Base-by-base conservation (phyloP, 1,139 yeast species). In the Sugiyamaella grinbergsii region DNA sequence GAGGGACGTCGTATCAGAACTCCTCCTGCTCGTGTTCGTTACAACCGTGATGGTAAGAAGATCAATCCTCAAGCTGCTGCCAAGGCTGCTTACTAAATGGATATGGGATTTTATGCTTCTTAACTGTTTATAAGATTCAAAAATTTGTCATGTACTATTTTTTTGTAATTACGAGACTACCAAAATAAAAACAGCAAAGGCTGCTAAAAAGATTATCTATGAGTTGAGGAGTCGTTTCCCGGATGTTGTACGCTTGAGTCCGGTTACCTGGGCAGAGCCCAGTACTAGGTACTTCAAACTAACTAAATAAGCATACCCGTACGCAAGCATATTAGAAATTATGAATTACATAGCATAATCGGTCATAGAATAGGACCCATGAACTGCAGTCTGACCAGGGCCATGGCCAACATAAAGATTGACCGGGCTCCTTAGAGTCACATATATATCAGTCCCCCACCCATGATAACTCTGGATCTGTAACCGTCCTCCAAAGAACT, bases 21-120 rank as follows among this genome's bases (percentile, higher is more conserved):
- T 76, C 98, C 98, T 65, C 99, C 99, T 71, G 93, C 85, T 74
- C 91, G 99, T 80, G 96, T 86, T 80, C 91, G 98, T 82, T 93
- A 86, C 90, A 87, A 83, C 89, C 82, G 83, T 72, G 95, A 86
- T 74, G 76, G 75, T 58, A 91, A 85, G 85, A 91, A 85, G 80
- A 95, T 93, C 73, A 83, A 89, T 79, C 98, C 98, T 73, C 85
- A 85, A 71, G 96, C 87, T 70, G 98, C 97, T 76, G 98, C 98
- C 75, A 89, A 89, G 84, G 90, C 86, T 78, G 95, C 91, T 71
- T 73, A 59, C 58, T 61, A 61, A 52, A 43, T 33, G 28, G 20
- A n/a, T n/a, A n/a, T n/a, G 29, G 18, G 6, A 7, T 24, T n/a
- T 26, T 16, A 22, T 39, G 6, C 42, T 31, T 40, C 22, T 43